phyloP scores from a whole-genome alignment of 805 yeast genomes.

The Myxozyma vanderwaltii region DNA sequence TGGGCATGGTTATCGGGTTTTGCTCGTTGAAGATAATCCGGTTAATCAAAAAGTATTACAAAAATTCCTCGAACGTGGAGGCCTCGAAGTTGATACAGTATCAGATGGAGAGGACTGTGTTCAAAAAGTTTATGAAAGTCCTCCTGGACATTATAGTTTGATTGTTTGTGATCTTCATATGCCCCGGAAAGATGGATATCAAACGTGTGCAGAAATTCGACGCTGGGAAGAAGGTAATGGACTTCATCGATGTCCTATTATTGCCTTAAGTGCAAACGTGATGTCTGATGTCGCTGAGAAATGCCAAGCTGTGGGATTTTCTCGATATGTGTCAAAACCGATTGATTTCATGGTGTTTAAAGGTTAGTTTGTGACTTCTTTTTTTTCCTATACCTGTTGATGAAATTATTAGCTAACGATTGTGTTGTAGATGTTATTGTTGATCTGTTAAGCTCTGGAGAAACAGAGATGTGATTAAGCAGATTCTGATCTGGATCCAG shows the following conservation, averaged over 20 bases:
- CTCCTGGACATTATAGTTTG: slow-evolving; percentile 37
- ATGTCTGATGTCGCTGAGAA: slow-evolving; percentile 41
- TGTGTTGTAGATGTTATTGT: slow-evolving; percentile 17
- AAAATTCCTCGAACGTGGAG: slow-evolving; percentile 39
- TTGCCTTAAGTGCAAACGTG: slow-evolving; percentile 44
- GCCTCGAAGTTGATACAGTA: slow-evolving; percentile 40
- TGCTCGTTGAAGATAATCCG: slow-evolving; percentile 88
- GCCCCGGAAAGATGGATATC: slow-evolving; percentile 44
- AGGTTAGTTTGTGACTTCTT: slow-evolving; percentile 22
- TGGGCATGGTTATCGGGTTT: slow-evolving; percentile 44
- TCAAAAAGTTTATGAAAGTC: slow-evolving; percentile 31
- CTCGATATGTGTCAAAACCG: slow-evolving; percentile 42
- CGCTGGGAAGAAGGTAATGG: slow-evolving; percentile 38
- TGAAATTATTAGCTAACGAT: too few species aligned
- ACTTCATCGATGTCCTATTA: slow-evolving; percentile 36
- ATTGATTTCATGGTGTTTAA: slow-evolving; percentile 39
- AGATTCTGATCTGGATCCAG: not conserved
- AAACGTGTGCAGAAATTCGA: slow-evolving; percentile 41
- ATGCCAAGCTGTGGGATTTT: slow-evolving; percentile 40
- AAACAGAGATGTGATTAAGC: not conserved
- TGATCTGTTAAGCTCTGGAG: slow-evolving; percentile 2
- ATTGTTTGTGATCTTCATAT: slow-evolving; percentile 42
- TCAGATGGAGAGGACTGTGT: slow-evolving; percentile 42
- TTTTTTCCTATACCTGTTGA: not conserved
- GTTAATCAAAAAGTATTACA: slow-evolving; percentile 89